Base-by-base conservation (phyloP, 2,329 filamentous ascomycete genomes). In the Ceratocystis colombiana region DNA sequence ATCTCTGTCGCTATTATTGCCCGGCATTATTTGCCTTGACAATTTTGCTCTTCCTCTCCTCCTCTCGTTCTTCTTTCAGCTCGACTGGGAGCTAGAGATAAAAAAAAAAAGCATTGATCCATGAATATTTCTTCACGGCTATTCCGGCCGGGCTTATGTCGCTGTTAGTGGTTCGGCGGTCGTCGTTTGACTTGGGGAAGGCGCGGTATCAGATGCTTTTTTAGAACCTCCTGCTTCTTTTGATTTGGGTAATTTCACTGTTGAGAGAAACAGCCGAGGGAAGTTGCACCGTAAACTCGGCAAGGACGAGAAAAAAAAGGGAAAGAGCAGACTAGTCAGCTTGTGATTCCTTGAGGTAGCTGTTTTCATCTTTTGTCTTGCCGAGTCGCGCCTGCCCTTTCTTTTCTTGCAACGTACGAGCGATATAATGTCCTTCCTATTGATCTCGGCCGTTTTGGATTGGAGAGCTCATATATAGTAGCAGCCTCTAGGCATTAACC, bases 11-110 rank as follows among this genome's bases (percentile, higher is more conserved):
- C 55, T 59, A n/a, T 37, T 37, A 37, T 37, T 59, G 28, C 55
- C 17, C 10, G 55, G 8, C 22, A 53, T 53, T 53, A 53, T 53
- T 53, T 22, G 5, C 48, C n/a, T 53, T 37, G 2, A 5, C 20
- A 59, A 37, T 59, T 33, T 55, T 5, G 25, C 50, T 55, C 12
- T 53, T 53, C 20, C 22, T 20, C 25, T 53, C 25, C 10, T 25
- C 48, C 48, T 59, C 55, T 59, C 17, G 55, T 28, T 28, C 5
- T 15, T 57, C 33, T 59, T 59, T 59, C 55, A 59, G 55, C 55
- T 59, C 55, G 22, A 12, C 37, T 41, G 37, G 37, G 37, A 41
- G 37, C 37, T 15, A 41, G 37, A 41, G 4, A 15, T 15, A 41
- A 37, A 37, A 41, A 41, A 41, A 41, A 33, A 37, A 37, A 37